These are phyloP conservation scores for Chaetomidium leptoderma DNA, from an alignment of 495 filamentous ascomycete genomes.

Conservation along the genomic window DNA sequence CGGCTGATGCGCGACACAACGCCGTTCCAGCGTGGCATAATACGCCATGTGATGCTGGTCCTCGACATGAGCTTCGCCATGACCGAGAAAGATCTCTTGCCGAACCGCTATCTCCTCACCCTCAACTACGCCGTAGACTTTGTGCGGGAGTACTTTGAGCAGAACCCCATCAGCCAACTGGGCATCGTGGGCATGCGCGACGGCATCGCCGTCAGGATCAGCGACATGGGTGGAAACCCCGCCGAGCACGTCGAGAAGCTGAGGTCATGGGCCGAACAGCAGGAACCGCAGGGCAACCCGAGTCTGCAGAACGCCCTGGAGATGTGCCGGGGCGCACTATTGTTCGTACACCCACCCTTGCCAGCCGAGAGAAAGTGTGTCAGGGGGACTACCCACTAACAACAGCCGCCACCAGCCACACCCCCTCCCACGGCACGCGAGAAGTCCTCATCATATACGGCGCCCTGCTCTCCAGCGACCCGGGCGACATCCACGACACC, in stretches of 20 bases:
- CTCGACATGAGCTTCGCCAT: constrained; percentile 93
- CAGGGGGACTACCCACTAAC: too few relatives aligned
- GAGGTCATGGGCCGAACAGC: constrained; percentile 60
- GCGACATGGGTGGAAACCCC: constrained; percentile 87
- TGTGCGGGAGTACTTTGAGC: constrained; percentile 92
- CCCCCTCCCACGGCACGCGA: constrained; percentile 86
- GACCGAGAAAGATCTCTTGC: constrained; percentile 89
- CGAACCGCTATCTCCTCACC: constrained; percentile 75
- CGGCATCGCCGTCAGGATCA: constrained; percentile 78
- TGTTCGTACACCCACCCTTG: constrained; percentile 54
- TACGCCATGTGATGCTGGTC: constrained; percentile 85
- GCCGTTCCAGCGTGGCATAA: constrained; percentile 91
- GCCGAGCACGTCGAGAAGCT: constrained; percentile 75
- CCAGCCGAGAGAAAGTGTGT: too few relatives aligned
- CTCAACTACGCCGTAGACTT: constrained; percentile 84
- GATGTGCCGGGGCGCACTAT: constrained; percentile 85
- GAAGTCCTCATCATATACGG: constrained; percentile 91
- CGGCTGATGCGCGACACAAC: constrained; percentile 82
- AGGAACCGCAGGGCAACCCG: constrained; percentile 84
- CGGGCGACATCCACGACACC: constrained; percentile 91
- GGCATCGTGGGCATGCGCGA: constrained; percentile 88
- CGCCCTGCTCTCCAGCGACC: constrained; percentile 82
- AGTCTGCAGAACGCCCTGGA: constrained; percentile 93
- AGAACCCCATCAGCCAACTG: constrained; percentile 97
- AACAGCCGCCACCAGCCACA: constrained; percentile 63